A percentile compares a stretch with the other conserved stretches of the same genome.
Evolutionary conservation across 768 basidiomycete species (phyloP).

Genomic region (Tylopilus vinaceipallidus): DNA sequence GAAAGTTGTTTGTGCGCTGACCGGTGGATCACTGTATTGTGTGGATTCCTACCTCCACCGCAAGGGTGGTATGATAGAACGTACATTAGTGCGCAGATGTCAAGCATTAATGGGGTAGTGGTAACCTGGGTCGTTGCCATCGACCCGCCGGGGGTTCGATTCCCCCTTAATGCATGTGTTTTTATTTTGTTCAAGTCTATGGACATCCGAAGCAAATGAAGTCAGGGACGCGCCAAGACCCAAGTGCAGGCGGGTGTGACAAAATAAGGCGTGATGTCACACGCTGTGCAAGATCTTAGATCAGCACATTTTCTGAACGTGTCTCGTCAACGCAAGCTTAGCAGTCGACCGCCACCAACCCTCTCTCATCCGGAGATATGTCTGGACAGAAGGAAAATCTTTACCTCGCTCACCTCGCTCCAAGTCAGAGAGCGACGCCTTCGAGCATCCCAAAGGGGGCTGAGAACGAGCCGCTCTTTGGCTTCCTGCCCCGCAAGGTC

Average conservation of each 20-base stretch:
- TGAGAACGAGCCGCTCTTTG: slow-evolving; percentile 62
- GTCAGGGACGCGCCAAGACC: too few species aligned
- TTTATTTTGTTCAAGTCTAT: background rate
- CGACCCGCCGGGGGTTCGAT: slow-evolving; percentile 66
- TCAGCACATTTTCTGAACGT: slow-evolving; percentile 14
- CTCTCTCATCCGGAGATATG: slow-evolving; percentile 6
- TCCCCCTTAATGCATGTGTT: background rate
- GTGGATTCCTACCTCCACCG: too few species aligned
- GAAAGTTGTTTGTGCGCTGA: slow-evolving; percentile 71
- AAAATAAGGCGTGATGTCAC: slow-evolving; percentile 3
- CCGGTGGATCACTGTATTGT: too few species aligned
- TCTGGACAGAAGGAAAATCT: slow-evolving; percentile 42
- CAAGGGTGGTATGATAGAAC: too few species aligned
- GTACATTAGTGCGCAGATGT: too few species aligned
- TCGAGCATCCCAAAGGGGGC: slow-evolving; percentile 13
- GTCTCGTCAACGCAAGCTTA: background rate
- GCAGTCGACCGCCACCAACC: slow-evolving; percentile 2
- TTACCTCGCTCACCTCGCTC: slow-evolving; percentile 47
- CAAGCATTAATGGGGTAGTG: slow-evolving; percentile 60
- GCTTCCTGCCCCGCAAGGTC: slow-evolving; percentile 70
- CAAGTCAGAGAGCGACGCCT: slow-evolving; percentile 30
- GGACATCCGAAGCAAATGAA: too few species aligned
- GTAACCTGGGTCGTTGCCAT: slow-evolving; percentile 69
- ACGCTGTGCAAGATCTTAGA: background rate
- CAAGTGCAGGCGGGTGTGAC: background rate